Evolutionary conservation across 805 yeast species (phyloP).

Genomic region (Monosporozyma aquatica): DNA sequence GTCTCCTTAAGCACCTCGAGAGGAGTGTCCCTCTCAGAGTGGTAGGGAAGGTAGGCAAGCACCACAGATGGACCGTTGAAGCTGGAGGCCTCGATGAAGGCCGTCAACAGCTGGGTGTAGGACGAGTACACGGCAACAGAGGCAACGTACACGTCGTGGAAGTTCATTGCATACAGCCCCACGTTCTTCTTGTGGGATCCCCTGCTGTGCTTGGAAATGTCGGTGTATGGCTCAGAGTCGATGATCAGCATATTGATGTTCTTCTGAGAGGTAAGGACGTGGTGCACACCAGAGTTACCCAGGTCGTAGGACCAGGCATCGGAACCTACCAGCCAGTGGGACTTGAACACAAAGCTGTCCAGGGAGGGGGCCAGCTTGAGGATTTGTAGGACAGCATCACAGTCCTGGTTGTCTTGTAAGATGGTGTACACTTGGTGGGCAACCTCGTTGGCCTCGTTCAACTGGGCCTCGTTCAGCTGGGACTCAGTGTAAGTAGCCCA

Average conservation of each 20-base stretch:
- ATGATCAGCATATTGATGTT: constrained; percentile 78
- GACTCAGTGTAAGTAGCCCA: constrained; percentile 53
- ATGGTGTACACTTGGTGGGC: constrained; percentile 31
- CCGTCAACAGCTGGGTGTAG: constrained; percentile 84
- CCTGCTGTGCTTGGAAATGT: constrained; percentile 31
- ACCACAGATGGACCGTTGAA: constrained; percentile 88
- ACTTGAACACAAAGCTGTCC: constrained; percentile 38
- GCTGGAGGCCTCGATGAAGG: constrained; percentile 80
- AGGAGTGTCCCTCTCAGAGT: constrained; percentile 54
- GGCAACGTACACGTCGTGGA: constrained; percentile 82
- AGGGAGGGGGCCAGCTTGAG: constrained; percentile 32
- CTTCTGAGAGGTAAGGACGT: constrained; percentile 62
- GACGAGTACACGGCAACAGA: constrained; percentile 90
- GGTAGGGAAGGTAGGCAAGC: constrained; percentile 79
- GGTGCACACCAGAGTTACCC: constrained; percentile 87
- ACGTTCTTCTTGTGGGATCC: constrained; percentile 59
- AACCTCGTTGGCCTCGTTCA: constrained; percentile 26
- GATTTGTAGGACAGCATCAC: constrained; percentile 38
- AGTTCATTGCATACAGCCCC: constrained; percentile 91
- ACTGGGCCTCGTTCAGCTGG: constrained; percentile 27
- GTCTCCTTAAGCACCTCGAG: constrained; percentile 75
- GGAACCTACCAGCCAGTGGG: constrained; percentile 84
- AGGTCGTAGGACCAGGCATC: constrained; percentile 93
- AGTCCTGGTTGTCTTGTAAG: constrained; percentile 33
- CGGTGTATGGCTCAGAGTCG: constrained; percentile 68